A percentile compares a stretch with the other conserved stretches of the same genome.
phyloP scores from a whole-genome alignment of 345 rosid genomes.

The Syzygium aromaticum region DNA sequence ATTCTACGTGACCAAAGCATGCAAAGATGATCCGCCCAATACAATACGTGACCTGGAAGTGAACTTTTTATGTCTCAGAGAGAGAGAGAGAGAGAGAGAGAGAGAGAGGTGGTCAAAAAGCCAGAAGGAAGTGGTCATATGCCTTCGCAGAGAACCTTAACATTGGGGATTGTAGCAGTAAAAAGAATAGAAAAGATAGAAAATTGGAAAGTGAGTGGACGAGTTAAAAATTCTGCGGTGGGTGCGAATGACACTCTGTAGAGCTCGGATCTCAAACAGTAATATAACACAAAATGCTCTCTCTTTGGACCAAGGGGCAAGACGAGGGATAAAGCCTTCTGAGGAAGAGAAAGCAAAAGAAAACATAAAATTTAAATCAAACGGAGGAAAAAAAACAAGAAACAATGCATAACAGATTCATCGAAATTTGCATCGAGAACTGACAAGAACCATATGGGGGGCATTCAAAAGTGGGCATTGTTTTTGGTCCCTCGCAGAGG shows the following conservation, averaged over 20 bases:
- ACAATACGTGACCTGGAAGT: not conserved
- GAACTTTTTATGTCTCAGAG: not conserved
- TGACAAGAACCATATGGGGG: constrained; percentile 15
- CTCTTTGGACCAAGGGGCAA: constrained; percentile 16
- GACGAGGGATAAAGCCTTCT: not conserved
- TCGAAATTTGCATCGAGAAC: constrained; percentile 17
- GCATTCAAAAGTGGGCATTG: constrained; percentile 1
- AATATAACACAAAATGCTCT: not conserved
- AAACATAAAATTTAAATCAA: not conserved
- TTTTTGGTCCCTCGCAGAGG: not conserved
- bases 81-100: not conserved
- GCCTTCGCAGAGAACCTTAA: constrained; percentile 1
- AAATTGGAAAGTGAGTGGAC: not conserved
- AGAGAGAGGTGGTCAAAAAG: not conserved
- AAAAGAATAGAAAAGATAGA: not conserved
- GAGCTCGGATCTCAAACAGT: constrained; percentile 49
- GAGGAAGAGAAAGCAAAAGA: not conserved
- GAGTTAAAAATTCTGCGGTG: constrained; percentile 16
- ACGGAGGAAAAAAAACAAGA: not conserved
- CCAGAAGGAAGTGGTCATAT: constrained; percentile 1
- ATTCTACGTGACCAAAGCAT: not conserved
- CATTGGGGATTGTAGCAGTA: constrained; percentile 20
- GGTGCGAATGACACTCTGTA: constrained; percentile 30
- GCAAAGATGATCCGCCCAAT: not conserved
- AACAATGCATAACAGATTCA: not conserved